Conservation (phyloP, 352 stramenopile species). For the Thalassiosira oceanica region DNA sequence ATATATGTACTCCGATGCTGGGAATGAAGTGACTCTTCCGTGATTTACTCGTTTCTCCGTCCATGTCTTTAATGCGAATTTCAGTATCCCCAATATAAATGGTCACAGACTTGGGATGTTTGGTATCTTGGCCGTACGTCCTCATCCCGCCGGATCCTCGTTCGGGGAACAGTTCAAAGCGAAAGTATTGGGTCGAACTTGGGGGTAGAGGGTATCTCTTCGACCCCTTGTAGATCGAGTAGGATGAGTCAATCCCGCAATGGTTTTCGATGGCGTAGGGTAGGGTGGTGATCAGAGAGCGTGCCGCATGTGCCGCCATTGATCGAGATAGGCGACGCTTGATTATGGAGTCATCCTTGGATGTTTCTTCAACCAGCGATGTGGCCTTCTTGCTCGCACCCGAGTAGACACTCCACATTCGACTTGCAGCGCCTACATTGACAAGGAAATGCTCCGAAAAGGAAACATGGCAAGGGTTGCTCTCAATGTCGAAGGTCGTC, state of each 20-base stretch:
- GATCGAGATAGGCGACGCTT: conserved; percentile 46
- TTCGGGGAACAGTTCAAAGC: conserved; percentile 71
- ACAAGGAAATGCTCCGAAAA: conserved; percentile 83
- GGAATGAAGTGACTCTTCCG: conserved; percentile 49
- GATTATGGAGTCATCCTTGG: conserved; percentile 27
- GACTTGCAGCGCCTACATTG: conserved; percentile 68
- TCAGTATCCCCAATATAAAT: conserved; percentile 50
- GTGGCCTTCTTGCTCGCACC: conserved; percentile 53
- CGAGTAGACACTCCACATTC: conserved; percentile 80
- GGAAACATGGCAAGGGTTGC: conserved; percentile 70
- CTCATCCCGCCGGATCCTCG: conserved; percentile 63
- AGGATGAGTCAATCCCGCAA: conserved; percentile 56
- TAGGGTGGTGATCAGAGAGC: conserved; percentile 73
- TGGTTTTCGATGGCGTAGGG: conserved; percentile 82
- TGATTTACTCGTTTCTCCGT: conserved; percentile 51
- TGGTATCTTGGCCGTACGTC: conserved; percentile 79
- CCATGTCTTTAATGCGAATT: conserved; percentile 69
- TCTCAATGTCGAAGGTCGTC: conserved; percentile 79
- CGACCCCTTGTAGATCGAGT: conserved; percentile 48
- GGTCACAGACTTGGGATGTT: conserved; percentile 63
- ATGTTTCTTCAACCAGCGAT: conserved; percentile 40
- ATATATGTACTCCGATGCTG: conserved; percentile 44
- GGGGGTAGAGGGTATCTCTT: conserved; percentile 29
- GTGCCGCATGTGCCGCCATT: conserved; percentile 67
- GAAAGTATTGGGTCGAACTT: conserved; percentile 76